Conservation (phyloP, 2,329 filamentous ascomycete species). For the Cordyceps tenuipes region DNA sequence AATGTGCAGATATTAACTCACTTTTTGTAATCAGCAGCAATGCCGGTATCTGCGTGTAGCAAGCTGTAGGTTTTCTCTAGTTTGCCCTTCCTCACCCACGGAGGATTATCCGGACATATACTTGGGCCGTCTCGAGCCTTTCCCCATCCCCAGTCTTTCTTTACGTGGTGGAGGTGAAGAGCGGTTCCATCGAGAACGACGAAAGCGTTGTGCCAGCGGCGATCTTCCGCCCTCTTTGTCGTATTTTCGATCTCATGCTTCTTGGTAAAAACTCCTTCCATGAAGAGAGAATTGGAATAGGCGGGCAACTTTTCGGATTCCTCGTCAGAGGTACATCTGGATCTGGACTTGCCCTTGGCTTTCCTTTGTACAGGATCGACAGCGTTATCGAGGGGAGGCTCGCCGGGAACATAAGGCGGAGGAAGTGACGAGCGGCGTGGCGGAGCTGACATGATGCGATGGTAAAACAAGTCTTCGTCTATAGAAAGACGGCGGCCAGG, state of each 20-base stretch:
- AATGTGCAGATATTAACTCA: constrained; percentile 28
- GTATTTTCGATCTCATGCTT: constrained; percentile 61
- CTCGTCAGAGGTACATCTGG: constrained; percentile 16
- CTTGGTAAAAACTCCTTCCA: constrained; percentile 50
- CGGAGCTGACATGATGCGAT: constrained; percentile 40
- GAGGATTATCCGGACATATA: constrained; percentile 41
- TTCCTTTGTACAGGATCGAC: neutral
- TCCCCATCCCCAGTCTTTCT: constrained; percentile 47
- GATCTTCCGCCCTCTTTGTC: constrained; percentile 52
- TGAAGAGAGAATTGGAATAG: constrained; percentile 48
- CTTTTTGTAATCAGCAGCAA: constrained; percentile 66
- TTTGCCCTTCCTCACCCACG: constrained; percentile 43
- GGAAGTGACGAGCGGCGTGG: constrained; percentile 37
- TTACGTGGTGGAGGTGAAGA: constrained; percentile 56
- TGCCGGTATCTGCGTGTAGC: constrained; percentile 65
- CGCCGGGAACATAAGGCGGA: constrained; percentile 34
- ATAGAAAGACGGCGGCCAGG: constrained; percentile 42
- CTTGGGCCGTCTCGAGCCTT: constrained; percentile 38
- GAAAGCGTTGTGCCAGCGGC: constrained; percentile 56
- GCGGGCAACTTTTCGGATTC: constrained; percentile 41
- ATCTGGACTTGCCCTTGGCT: neutral
- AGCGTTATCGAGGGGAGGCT: neutral
- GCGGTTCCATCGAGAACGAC: constrained; percentile 60
- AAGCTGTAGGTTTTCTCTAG: constrained; percentile 62
- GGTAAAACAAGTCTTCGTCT: constrained; percentile 47